Evolutionary conservation across 2,329 filamentous ascomycete species (phyloP), one percentile per base, ranked within the genome.

Genomic region (Penicillium sclerotiorum): DNA sequence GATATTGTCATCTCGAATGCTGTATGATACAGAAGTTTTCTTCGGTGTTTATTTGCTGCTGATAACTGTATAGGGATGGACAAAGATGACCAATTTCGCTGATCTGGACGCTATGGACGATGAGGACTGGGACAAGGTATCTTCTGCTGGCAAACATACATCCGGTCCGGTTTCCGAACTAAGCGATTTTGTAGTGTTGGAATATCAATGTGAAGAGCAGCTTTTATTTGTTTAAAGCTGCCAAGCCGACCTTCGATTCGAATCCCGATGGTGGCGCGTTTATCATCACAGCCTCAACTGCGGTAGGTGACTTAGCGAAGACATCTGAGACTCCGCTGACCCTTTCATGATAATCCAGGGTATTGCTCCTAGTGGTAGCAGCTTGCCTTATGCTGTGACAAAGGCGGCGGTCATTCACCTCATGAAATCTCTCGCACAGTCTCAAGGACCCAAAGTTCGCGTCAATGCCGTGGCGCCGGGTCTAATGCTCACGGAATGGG

Each of bases 1-100:
- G 89, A 94, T 70, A 79, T 90, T 33, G 76, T 94, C 38, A 82
- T 93, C 61, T 88, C 86, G 2, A 94, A 94, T 68, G 87, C 87
- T 15, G 81, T 84, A 61, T 39, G 76, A 52, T 35, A 28, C 39
- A 11, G 17, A 11, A 2, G 9, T 2, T 21, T 5, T 18, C 13
- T 8, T 12, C 9, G 3, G 5, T 43, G n/a, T 23, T 6, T 35
- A 22, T 9, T 32, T 8, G 5, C 12, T 8, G 15, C 21, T 44
- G 20, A 45, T 50, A 9, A 44, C 15, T 45, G 6, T 20, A 17
- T 9, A 81, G 79, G 84, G 83, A 20, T 87, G 81, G 80, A 86
- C 84, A 1, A 80, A 79, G 53, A 80, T 86, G 56, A 73, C 77
- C 21, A 71, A 73, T 2, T 86, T 84, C 62, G 72, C 66, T 15